Percentiles rank a stretch among this genome's conserved stretches.
These are phyloP conservation scores for Ceratobasidium sp. DNA, from an alignment of 1,284 basidiomycete genomes.

Conservation along the genomic window DNA sequence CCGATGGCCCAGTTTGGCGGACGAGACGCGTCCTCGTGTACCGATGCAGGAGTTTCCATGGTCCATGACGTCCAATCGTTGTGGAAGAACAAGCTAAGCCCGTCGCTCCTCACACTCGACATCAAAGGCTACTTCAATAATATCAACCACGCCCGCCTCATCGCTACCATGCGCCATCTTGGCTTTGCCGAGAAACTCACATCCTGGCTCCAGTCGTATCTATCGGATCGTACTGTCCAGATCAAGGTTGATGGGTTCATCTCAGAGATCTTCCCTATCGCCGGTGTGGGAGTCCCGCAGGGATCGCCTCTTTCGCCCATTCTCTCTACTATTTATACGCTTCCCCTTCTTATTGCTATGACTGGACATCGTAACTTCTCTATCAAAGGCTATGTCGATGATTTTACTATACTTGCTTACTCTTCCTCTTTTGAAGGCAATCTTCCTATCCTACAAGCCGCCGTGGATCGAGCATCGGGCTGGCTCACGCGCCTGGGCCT, in stretches of 20 bases:
- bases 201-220: slow-evolving; percentile 46
- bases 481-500: slow-evolving; percentile 50
- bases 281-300: slow-evolving; percentile 44
- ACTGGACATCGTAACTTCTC: not conserved
- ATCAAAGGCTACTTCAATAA: slow-evolving; percentile 56
- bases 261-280: not conserved
- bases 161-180: slow-evolving; percentile 25
- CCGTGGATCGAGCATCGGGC: not conserved
- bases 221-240: slow-evolving; percentile 50
- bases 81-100: slow-evolving; percentile 51
- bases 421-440: not conserved
- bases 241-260: slow-evolving; percentile 53
- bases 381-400: slow-evolving; percentile 28
- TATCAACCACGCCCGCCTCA: slow-evolving; percentile 53
- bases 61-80: slow-evolving; percentile 54
- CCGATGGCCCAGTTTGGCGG: slow-evolving; percentile 56
- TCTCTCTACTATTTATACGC: slow-evolving; percentile 35
- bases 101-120: slow-evolving; percentile 54
- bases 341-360: slow-evolving; percentile 44
- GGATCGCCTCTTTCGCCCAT: slow-evolving; percentile 42
- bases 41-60: slow-evolving; percentile 53
- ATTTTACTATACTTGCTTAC: slow-evolving; percentile 18
- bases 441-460: not conserved
- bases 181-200: slow-evolving; percentile 42
- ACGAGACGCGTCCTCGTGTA: slow-evolving; percentile 50